phyloP scores from a whole-genome alignment of 2,329 filamentous ascomycete genomes.

The Colletotrichum sp. region DNA sequence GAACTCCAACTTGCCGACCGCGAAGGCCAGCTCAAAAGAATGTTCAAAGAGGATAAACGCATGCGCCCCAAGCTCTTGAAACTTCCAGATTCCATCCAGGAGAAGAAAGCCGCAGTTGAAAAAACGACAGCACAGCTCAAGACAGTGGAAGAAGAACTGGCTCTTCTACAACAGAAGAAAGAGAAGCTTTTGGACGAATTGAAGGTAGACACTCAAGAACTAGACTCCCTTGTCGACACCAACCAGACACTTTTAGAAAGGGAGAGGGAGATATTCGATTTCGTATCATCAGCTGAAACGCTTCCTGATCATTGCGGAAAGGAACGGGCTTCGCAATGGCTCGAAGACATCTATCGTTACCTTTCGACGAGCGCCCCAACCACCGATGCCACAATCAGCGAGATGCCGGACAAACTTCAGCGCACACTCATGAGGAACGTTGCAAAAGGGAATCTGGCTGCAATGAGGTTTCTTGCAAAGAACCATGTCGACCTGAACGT shows the following conservation, averaged over 20 bases:
- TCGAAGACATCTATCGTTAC: background rate
- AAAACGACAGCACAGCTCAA: background rate
- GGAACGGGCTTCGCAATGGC: background rate
- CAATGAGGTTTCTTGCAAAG: background rate
- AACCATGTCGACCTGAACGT: too few relatives aligned
- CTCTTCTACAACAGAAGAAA: background rate
- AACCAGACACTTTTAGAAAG: background rate
- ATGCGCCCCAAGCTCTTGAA: background rate
- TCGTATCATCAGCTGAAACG: background rate
- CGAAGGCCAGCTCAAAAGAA: background rate
- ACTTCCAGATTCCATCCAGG: background rate
- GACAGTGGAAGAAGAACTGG: background rate
- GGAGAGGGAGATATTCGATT: background rate
- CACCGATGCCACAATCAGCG: background rate
- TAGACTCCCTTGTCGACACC: background rate
- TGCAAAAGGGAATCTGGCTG: background rate
- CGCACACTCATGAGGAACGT: background rate
- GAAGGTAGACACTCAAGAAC: too few relatives aligned
- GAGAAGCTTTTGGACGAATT: too few relatives aligned
- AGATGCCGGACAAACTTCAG: rapidly evolving
- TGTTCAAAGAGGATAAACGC: background rate
- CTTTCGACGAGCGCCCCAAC: background rate
- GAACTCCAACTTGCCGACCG: background rate
- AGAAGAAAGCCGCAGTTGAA: background rate
- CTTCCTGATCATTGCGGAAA: background rate